Evolutionary conservation across 176 grass and related monocot species (phyloP).

Genomic region (Thinopyrum elongatum): DNA sequence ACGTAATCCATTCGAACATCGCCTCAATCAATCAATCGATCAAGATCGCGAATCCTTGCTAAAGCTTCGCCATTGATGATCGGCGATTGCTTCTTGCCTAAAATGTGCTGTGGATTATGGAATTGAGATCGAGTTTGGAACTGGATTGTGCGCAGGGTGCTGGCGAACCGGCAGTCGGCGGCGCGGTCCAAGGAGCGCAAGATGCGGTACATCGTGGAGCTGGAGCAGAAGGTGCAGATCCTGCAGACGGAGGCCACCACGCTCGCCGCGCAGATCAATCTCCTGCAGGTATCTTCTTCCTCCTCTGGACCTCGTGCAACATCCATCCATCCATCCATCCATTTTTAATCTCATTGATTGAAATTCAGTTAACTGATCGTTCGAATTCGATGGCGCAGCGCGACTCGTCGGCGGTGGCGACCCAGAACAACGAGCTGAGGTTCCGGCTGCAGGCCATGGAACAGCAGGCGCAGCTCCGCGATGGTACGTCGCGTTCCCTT

Average conservation of each 20-base stretch:
- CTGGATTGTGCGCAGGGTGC: constrained; percentile 49
- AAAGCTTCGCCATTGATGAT: neutral
- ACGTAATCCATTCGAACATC: constrained; percentile 4
- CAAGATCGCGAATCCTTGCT: neutral
- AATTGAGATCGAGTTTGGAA: neutral
- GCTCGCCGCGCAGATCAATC: constrained; percentile 73
- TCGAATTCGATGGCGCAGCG: constrained; percentile 35
- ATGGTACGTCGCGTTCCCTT: constrained; percentile 48
- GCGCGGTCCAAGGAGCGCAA: constrained; percentile 95
- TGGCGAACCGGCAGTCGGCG: constrained; percentile 92
- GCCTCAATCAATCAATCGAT: neutral
- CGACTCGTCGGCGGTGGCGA: constrained; percentile 57
- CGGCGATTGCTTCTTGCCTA: too few species aligned
- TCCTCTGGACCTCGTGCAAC: neutral
- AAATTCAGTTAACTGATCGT: neutral
- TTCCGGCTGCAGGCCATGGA: constrained; percentile 96
- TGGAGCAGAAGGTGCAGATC: constrained; percentile 94
- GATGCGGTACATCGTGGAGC: constrained; percentile 80
- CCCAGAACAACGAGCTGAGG: constrained; percentile 89
- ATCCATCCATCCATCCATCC: neutral
- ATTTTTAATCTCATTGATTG: too few species aligned
- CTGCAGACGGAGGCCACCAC: constrained; percentile 82
- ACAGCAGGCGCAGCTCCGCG: constrained; percentile 86
- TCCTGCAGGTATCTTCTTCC: constrained; percentile 51
- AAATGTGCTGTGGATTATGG: neutral